These are phyloP conservation scores for Lathyrus oleraceus DNA, from an alignment of 306 rosid genomes.

Conservation along the genomic window DNA sequence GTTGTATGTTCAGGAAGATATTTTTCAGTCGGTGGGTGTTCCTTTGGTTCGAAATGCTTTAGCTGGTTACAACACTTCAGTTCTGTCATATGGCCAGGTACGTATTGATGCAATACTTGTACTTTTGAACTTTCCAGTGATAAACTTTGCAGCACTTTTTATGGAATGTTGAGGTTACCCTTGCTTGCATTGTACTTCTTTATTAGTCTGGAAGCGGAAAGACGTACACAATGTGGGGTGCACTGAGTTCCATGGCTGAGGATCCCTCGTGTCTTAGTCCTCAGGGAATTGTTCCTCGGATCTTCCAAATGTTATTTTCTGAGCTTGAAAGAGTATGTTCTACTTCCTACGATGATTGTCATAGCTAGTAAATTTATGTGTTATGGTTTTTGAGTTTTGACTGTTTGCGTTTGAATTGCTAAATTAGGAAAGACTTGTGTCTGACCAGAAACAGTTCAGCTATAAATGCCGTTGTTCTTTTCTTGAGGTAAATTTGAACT, in stretches of 20 bases:
- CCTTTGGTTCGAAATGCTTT: conserved; percentile 80
- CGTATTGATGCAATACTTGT: conserved; percentile 10
- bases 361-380: conserved; percentile 6
- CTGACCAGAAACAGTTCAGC: conserved; percentile 66
- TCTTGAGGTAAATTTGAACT: conserved; percentile 61
- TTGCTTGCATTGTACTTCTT: conserved; percentile 5
- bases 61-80: conserved; percentile 87
- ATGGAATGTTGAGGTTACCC: conserved; percentile 26
- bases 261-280: conserved; percentile 51
- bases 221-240: conserved; percentile 96
- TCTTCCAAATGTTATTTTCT: conserved; percentile 70
- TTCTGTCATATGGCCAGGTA: conserved; percentile 95
- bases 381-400: conserved; percentile 24
- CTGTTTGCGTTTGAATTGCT: conserved; percentile 37
- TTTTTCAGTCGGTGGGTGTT: conserved; percentile 70
- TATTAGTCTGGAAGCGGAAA: conserved; percentile 88
- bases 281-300: conserved; percentile 86
- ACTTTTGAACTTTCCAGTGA: not conserved
- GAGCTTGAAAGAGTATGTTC: conserved; percentile 79
- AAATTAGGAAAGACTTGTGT: conserved; percentile 62
- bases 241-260: conserved; percentile 81
- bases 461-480: conserved; percentile 94
- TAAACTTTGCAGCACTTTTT: not conserved
- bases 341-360: conserved; percentile 9
- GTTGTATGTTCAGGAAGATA: conserved; percentile 67